Percentiles rank a stretch among this genome's conserved stretches.
Conservation (phyloP, 2,329 filamentous ascomycete genomes). For the Fusarium solani-melongenae region DNA sequence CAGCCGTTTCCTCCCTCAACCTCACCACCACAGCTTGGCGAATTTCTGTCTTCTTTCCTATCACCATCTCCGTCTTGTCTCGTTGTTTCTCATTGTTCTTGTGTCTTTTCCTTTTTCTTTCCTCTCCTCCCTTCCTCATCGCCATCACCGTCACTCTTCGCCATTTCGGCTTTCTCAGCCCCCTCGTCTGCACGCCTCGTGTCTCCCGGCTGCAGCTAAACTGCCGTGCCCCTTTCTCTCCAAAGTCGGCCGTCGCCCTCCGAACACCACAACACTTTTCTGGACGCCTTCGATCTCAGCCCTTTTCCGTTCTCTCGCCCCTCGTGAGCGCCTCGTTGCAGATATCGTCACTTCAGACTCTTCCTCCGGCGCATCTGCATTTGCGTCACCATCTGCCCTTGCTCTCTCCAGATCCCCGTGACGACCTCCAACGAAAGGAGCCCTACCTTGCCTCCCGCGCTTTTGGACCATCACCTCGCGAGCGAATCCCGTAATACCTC, state of each 20-base stretch:
- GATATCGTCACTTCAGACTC: slow-evolving; percentile 42
- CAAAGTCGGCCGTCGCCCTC: slow-evolving; percentile 40
- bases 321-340: slow-evolving; percentile 45
- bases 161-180: slow-evolving; percentile 40
- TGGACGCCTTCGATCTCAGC: slow-evolving; percentile 33
- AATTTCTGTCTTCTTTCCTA: slow-evolving; percentile 37
- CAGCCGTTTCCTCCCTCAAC: slow-evolving; percentile 42
- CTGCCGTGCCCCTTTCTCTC: slow-evolving; percentile 48
- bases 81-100: slow-evolving; percentile 43
- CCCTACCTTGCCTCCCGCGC: slow-evolving; percentile 33
- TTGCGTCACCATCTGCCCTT: slow-evolving; percentile 39
- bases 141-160: slow-evolving; percentile 45
- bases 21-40: slow-evolving; percentile 39
- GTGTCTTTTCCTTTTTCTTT: slow-evolving; percentile 42
- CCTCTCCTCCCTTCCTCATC: slow-evolving; percentile 38
- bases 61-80: slow-evolving; percentile 41
- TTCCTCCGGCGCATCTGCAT: slow-evolving; percentile 42
- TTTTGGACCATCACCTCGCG: slow-evolving; percentile 31
- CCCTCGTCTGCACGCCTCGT: slow-evolving; percentile 37
- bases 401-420: slow-evolving; percentile 42
- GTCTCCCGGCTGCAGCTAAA: slow-evolving; percentile 32
- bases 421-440: slow-evolving; percentile 41
- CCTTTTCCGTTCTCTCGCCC: slow-evolving; percentile 35
- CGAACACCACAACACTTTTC: slow-evolving; percentile 33
- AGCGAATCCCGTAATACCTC: slow-evolving; percentile 45